Base-by-base conservation (phyloP, 768 basidiomycete genomes). In the Mycena pura region DNA sequence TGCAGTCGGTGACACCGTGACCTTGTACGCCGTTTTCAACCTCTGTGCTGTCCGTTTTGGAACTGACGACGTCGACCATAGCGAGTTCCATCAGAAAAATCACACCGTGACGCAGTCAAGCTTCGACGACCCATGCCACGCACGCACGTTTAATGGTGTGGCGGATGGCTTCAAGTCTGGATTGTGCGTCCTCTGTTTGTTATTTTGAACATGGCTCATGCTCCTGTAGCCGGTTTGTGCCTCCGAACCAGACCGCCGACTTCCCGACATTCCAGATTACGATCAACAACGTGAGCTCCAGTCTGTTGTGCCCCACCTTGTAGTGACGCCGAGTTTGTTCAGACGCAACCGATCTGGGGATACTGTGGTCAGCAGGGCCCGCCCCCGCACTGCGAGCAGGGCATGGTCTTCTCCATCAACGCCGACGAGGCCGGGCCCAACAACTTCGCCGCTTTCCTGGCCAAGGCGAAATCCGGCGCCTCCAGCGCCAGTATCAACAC, bases 341-440 rank as follows among this genome's bases (percentile, higher is more conserved):
- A 67, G 66, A 65, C 64, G 0, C 40, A 34, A 13, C 67, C 64
- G 2, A 65, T 83, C 64, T 82, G 79, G 82, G 77, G 73, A 7
- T 81, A 75, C 70, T 82, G 82, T 63, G 71, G 69, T 3, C 80
- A 82, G 57, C 38, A 61, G 5, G 71, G 67, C 34, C 82, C 57
- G 2, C 45, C 47, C 4, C 22, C 44, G 0, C 63, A 84, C 69
- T 83, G 83, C 67, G 72, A 71, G 1, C 53, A 70, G 27, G 82
- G 82, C 36, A 84, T 83, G 83, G 82, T 83, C 52, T 82, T 82
- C 68, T 65, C 79, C 13, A 74, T 74, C 57, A 84, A 81, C 69
- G 76, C 81, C 5, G 69, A 72, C 25, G 58, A 60, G 58, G 31
- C 47, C 2, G 58, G 63, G 2, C 63, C 63, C 7, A 76, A 80